These are phyloP conservation scores for Suhomyces prunicola DNA, from an alignment of 805 yeast species.

Conservation along the genomic window DNA sequence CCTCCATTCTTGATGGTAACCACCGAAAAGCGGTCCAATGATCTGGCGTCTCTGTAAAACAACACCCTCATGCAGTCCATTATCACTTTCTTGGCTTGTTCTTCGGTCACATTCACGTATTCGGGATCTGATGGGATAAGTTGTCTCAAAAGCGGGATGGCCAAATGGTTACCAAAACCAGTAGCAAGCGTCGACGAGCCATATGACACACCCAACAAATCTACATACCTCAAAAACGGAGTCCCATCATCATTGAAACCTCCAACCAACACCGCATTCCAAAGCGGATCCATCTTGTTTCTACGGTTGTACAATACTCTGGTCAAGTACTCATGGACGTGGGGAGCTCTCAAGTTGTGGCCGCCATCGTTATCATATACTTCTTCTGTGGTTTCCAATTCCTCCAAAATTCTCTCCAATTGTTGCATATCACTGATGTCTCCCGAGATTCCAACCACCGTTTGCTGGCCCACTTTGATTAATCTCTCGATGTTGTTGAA, in stretches of 20 bases:
- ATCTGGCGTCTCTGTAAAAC: slow-evolving; percentile 94
- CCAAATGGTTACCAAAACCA: slow-evolving; percentile 95
- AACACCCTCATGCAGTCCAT: slow-evolving; percentile 89
- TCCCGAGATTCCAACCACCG: slow-evolving; percentile 92
- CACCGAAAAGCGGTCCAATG: slow-evolving; percentile 78
- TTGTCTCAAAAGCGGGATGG: slow-evolving; percentile 86
- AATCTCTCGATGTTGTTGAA: slow-evolving; percentile 84
- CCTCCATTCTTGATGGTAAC: slow-evolving; percentile 58
- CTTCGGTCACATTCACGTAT: slow-evolving; percentile 62
- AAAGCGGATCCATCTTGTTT: slow-evolving; percentile 89
- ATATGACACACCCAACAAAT: slow-evolving; percentile 87
- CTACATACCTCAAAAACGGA: slow-evolving; percentile 82
- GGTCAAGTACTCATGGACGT: slow-evolving; percentile 83
- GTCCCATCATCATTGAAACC: slow-evolving; percentile 67
- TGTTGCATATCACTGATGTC: slow-evolving; percentile 93
- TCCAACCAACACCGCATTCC: slow-evolving; percentile 92
- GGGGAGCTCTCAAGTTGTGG: slow-evolving; percentile 68
- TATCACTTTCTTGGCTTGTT: slow-evolving; percentile 72
- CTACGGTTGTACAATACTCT: slow-evolving; percentile 84
- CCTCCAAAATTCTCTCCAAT: slow-evolving; percentile 68
- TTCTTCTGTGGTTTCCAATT: slow-evolving; percentile 68
- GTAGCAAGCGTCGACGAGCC: slow-evolving; percentile 88
- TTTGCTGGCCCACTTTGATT: slow-evolving; percentile 75
- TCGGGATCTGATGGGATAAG: slow-evolving; percentile 78
- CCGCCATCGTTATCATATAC: slow-evolving; percentile 71